phyloP scores from a whole-genome alignment of 495 filamentous ascomycete species.

The Daldinia caldariorum region DNA sequence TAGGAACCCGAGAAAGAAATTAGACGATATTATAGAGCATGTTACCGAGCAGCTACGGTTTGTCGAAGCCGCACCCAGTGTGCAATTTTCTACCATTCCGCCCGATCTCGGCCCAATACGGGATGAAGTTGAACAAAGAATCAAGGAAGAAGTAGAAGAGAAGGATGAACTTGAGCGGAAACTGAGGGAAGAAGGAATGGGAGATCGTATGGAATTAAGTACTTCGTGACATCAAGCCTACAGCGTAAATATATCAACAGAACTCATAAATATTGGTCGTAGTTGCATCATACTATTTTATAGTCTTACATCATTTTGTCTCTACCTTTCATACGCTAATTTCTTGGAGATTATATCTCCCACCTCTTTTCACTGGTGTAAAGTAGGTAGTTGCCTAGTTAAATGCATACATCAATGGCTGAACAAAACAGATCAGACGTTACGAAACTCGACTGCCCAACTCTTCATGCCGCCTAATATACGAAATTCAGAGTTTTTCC shows the following conservation, averaged over 20 bases:
- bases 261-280: not conserved
- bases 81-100: conserved; percentile 83
- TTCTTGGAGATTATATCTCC: not conserved
- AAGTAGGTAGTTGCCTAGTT: not conserved
- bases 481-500: not conserved
- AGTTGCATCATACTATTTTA: not conserved
- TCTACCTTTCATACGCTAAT: not conserved
- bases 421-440: not conserved
- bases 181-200: conserved; percentile 55
- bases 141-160: conserved; percentile 75
- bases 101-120: conserved; percentile 77
- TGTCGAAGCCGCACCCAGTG: conserved; percentile 83
- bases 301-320: not conserved
- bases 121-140: conserved; percentile 80
- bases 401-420: not conserved
- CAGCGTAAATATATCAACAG: not conserved
- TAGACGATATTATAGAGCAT: conserved; percentile 75
- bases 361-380: not conserved
- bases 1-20: conserved; percentile 77
- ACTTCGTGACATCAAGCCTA: not conserved
- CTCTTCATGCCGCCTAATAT: not conserved
- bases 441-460: not conserved
- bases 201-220: conserved; percentile 53
- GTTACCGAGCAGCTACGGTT: conserved; percentile 89
- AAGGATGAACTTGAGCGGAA: conserved; percentile 62